A percentile compares a stretch with the other conserved stretches of the same genome.
phyloP scores from a whole-genome alignment of 2,329 filamentous ascomycete genomes.

The Botryosphaeria dothidea region DNA sequence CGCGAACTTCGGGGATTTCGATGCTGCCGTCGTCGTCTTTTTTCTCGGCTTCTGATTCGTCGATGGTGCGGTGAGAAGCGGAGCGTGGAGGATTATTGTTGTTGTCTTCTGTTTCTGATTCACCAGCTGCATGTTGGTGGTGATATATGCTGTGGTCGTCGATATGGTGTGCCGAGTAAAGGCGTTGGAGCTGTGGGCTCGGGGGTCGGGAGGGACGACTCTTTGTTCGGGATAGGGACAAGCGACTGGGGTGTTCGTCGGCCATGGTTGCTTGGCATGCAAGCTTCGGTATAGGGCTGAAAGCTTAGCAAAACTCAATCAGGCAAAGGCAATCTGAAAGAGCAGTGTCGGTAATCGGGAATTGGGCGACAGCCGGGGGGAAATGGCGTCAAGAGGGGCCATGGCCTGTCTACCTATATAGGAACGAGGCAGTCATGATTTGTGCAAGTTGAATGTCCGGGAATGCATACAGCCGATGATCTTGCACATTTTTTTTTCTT shows the following conservation, averaged over 20 bases:
- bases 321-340: neutral
- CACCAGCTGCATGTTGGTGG: conserved; percentile 31
- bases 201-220: conserved; percentile 25
- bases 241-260: neutral
- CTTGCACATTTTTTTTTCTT: neutral
- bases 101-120: neutral
- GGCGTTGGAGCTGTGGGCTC: conserved; percentile 28
- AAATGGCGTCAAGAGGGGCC: neutral
- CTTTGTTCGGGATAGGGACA: conserved; percentile 9
- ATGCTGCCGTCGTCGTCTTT: conserved; percentile 20
- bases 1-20: conserved; percentile 29
- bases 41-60: conserved; percentile 22
- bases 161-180: conserved; percentile 33
- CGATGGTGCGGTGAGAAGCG: conserved; percentile 15
- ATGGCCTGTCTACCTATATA: neutral
- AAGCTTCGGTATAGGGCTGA: conserved; percentile 4
- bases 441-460: neutral
- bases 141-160: conserved; percentile 39
- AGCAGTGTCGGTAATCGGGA: too few species aligned
- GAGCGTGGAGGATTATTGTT: neutral
- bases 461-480: neutral
- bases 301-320: conserved; percentile 14
- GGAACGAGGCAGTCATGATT: neutral
- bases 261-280: conserved; percentile 14
- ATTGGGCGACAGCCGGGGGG: neutral